Conservation (phyloP, 768 basidiomycete species). For the Baorangia bicolor region DNA sequence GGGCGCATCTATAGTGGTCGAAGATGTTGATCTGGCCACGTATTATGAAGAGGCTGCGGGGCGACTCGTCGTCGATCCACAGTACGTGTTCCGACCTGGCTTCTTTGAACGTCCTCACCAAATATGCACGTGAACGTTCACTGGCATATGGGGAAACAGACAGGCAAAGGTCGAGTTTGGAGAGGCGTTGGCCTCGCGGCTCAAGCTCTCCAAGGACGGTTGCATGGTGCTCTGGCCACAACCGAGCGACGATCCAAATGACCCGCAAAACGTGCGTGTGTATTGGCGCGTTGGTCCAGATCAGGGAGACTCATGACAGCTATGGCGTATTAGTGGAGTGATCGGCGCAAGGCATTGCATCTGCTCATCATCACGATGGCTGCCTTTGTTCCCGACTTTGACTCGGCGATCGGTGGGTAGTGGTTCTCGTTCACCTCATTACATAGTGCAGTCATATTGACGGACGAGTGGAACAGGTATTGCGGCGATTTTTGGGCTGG, state of each 20-base stretch:
- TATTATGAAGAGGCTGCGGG: conserved; percentile 59
- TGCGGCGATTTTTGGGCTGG: conserved; percentile 48
- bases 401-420: conserved; percentile 47
- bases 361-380: conserved; percentile 50
- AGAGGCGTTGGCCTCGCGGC: conserved; percentile 39
- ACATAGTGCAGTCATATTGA: not conserved
- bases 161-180: conserved; percentile 53
- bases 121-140: not conserved
- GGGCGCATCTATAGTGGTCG: not conserved
- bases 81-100: conserved; percentile 35
- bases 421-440: no score
- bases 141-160: conserved; percentile 24
- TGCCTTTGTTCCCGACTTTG: conserved; percentile 54
- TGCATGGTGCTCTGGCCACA: conserved; percentile 56
- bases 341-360: conserved; percentile 44
- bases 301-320: not conserved
- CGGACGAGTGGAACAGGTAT: conserved; percentile 37
- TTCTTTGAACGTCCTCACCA: no score
- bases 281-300: not conserved
- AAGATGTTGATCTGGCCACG: conserved; percentile 33
- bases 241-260: conserved; percentile 46
- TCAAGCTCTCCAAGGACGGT: conserved; percentile 48
- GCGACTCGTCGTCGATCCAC: conserved; percentile 59
- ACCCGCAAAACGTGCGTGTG: conserved; percentile 51
- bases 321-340: conserved; percentile 39